A percentile compares a stretch with the other conserved stretches of the same genome.
These are phyloP conservation scores for Syzygium malaccense DNA, from an alignment of 441 rosid species.

Conservation along the genomic window DNA sequence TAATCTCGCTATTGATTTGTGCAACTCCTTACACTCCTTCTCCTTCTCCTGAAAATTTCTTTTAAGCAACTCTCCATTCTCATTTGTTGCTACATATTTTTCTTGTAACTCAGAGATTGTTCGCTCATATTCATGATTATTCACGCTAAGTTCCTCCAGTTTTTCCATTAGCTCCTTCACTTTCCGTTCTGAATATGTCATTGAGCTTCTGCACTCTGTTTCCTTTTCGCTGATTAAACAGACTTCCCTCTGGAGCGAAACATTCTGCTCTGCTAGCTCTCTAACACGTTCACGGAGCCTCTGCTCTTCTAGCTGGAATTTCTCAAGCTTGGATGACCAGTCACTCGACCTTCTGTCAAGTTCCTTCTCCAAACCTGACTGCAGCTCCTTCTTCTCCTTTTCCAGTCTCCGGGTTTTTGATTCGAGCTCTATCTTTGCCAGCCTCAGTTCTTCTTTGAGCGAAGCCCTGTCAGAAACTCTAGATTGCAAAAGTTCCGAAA, in stretches of 20 bases:
- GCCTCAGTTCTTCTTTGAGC: slow-evolving; percentile 50
- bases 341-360: slow-evolving; percentile 94
- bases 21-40: slow-evolving; percentile 84
- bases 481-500: slow-evolving; percentile 53
- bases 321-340: slow-evolving; percentile 81
- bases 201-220: slow-evolving; percentile 47
- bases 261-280: slow-evolving; percentile 96
- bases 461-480: slow-evolving; percentile 60
- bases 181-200: slow-evolving; percentile 49
- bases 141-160: slow-evolving; percentile 43
- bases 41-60: slow-evolving; percentile 80
- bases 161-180: slow-evolving; percentile 46
- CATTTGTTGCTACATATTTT: slow-evolving; percentile 42
- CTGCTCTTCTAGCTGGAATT: slow-evolving; percentile 72
- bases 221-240: slow-evolving; percentile 66
- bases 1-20: slow-evolving; percentile 62
- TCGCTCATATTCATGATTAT: slow-evolving; percentile 47
- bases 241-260: slow-evolving; percentile 82
- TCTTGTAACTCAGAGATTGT: slow-evolving; percentile 45
- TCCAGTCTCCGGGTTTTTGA: slow-evolving; percentile 46
- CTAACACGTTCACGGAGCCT: slow-evolving; percentile 91
- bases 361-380: slow-evolving; percentile 82
- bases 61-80: slow-evolving; percentile 43
- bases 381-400: slow-evolving; percentile 79
- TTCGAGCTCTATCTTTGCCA: slow-evolving; percentile 50